Percentiles rank a stretch among this genome's conserved stretches.
Evolutionary conservation across 352 stramenopile species (phyloP).

Genomic region (Globisporangium camurandrum): DNA sequence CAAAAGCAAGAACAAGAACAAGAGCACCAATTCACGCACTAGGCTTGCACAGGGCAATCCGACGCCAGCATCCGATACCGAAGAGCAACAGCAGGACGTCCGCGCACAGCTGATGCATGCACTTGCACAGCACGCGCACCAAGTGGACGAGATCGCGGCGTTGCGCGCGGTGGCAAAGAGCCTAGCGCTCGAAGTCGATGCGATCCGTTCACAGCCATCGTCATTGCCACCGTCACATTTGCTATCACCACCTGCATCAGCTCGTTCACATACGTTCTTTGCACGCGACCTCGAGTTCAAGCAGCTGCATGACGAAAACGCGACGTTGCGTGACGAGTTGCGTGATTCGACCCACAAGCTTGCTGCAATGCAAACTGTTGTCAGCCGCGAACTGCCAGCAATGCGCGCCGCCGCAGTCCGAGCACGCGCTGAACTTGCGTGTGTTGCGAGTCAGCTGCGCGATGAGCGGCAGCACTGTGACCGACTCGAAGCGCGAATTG

Average conservation of each 20-base stretch:
- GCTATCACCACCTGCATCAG: background rate
- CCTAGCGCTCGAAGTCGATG: slow-evolving; percentile 46
- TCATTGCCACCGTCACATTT: too few relatives aligned
- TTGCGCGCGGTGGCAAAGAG: slow-evolving; percentile 43
- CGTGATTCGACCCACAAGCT: slow-evolving; percentile 9
- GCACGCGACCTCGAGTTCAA: slow-evolving; percentile 39
- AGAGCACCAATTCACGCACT: too few relatives aligned
- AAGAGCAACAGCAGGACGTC: slow-evolving; percentile 23
- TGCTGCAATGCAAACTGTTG: slow-evolving; percentile 7
- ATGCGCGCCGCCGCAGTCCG: slow-evolving; percentile 29
- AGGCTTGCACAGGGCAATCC: too few relatives aligned
- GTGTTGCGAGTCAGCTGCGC: slow-evolving; percentile 26
- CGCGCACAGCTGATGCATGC: slow-evolving; percentile 41
- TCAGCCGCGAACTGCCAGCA: slow-evolving; percentile 18
- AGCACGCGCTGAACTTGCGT: slow-evolving; percentile 27
- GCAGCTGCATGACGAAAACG: slow-evolving; percentile 34
- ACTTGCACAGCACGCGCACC: slow-evolving; percentile 32
- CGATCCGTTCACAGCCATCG: too few relatives aligned
- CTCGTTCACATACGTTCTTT: slow-evolving; percentile 31
- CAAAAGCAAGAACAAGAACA: background rate
- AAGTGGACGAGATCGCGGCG: slow-evolving; percentile 55
- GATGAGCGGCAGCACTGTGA: slow-evolving; percentile 28
- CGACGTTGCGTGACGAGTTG: slow-evolving; percentile 17
- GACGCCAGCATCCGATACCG: too few relatives aligned
- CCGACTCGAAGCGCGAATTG: slow-evolving; percentile 19